Evolutionary conservation across 169 alveolate genomes (phyloP).

Genomic region (Eimeria nieschulzi): DNA sequence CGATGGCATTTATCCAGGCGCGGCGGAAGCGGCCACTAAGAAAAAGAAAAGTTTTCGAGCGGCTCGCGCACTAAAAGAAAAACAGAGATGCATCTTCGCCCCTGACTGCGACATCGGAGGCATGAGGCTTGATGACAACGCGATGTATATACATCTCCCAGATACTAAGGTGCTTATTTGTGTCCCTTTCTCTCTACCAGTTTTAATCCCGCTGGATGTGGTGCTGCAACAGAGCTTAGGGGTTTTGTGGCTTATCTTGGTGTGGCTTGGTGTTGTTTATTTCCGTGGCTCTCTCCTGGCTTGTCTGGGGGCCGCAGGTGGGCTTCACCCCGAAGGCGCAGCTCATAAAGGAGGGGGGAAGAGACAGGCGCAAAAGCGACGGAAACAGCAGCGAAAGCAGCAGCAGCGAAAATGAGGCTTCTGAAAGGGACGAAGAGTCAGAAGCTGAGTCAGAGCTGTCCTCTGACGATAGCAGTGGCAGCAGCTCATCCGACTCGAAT

Average conservation of each 20-base stretch:
- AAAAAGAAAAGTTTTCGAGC: conserved; percentile 80
- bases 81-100: conserved; percentile 96
- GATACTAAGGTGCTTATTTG: conserved; percentile 90
- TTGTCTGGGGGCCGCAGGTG: conserved; percentile 13
- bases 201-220: neutral
- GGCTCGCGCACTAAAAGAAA: conserved; percentile 89
- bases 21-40: conserved; percentile 72
- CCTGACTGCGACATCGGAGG: conserved; percentile 98
- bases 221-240: neutral
- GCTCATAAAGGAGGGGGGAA: neutral
- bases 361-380: neutral
- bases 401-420: neutral
- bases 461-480: neutral
- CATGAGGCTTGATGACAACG: conserved; percentile 94
- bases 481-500: neutral
- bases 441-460: neutral
- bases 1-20: conserved; percentile 69
- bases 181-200: neutral
- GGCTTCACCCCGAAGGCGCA: neutral
- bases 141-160: conserved; percentile 97
- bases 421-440: neutral
- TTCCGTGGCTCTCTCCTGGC: neutral
- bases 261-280: neutral
- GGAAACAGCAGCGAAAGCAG: neutral
- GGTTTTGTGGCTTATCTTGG: too few species aligned